Evolutionary conservation across 2,329 filamentous ascomycete species (phyloP).

Genomic region (Capronia coronata): DNA sequence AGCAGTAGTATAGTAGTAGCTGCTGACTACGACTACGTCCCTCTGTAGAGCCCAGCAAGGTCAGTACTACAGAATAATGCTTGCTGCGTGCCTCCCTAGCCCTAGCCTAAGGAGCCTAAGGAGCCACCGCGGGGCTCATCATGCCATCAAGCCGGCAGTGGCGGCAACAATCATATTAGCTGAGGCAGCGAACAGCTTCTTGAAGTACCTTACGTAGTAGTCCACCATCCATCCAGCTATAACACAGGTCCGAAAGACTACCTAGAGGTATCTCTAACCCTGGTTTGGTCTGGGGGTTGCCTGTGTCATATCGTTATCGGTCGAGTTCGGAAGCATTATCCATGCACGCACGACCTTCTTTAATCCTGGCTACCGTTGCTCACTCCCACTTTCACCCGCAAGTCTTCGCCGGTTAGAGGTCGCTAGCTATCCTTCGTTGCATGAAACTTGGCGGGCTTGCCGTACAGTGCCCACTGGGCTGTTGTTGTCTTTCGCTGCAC

Average conservation of each 20-base stretch:
- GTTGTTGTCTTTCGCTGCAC: constrained; percentile 6
- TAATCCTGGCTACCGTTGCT: not conserved
- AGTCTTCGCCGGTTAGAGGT: constrained; percentile 3
- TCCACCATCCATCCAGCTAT: no score
- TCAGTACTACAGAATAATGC: no score
- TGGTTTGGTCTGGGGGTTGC: not conserved
- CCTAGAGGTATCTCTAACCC: not conserved
- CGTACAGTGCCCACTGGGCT: constrained; percentile 1
- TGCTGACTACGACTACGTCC: no score
- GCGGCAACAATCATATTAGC: no score
- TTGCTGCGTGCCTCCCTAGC: no score
- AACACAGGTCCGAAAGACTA: not conserved
- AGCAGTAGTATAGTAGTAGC: no score
- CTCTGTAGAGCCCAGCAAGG: no score
- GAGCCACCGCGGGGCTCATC: no score
- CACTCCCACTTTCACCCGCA: constrained; percentile 5
- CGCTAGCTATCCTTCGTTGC: constrained; percentile 3
- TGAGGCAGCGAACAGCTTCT: no score
- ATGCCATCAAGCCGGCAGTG: no score
- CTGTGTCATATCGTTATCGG: constrained; percentile 1
- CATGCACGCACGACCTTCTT: constrained; percentile 1
- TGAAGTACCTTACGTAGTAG: no score
- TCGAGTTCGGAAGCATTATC: constrained; percentile 1
- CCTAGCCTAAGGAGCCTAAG: no score
- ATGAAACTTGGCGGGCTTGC: constrained; percentile 17